A percentile compares a stretch with the other conserved stretches of the same genome.
These are phyloP conservation scores for Phoenix dactylifera DNA, from an alignment of 176 grass and related monocot species.

Conservation along the genomic window DNA sequence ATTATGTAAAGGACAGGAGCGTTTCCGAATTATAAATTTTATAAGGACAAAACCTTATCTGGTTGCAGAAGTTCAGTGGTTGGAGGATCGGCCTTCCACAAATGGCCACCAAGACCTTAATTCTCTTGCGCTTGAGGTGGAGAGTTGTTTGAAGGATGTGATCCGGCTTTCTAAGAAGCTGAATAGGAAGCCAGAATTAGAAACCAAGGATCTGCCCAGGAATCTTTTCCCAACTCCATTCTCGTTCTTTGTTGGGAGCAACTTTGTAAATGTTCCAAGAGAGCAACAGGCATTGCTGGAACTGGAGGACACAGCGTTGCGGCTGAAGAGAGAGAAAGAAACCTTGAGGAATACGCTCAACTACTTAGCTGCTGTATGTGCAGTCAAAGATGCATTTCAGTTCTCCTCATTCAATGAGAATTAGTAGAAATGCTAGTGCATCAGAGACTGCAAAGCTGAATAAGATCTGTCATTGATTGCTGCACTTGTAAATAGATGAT, in stretches of 20 bases:
- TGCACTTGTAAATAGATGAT: no score
- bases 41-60: not conserved
- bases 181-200: not conserved
- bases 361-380: slow-evolving; percentile 6
- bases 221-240: slow-evolving; percentile 4
- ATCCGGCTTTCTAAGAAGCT: not conserved
- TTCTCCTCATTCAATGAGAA: slow-evolving; percentile 1
- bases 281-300: slow-evolving; percentile 4
- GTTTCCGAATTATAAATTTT: slow-evolving; percentile 1
- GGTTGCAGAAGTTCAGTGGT: slow-evolving; percentile 1
- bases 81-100: not conserved
- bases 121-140: not conserved
- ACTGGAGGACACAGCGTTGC: slow-evolving; percentile 1
- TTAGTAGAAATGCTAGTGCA: not conserved
- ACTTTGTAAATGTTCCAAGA: not conserved
- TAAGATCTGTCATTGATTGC: no score
- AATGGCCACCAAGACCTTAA: not conserved
- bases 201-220: not conserved
- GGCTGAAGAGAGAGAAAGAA: slow-evolving; percentile 7
- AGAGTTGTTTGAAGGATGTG: slow-evolving; percentile 1
- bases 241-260: slow-evolving; percentile 2
- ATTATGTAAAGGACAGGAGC: slow-evolving; percentile 1
- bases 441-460: no score
- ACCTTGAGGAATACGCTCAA: slow-evolving; percentile 2
- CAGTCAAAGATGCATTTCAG: slow-evolving; percentile 2